A percentile compares a stretch with the other conserved stretches of the same genome.
phyloP scores from a whole-genome alignment of 257 asterid species.

The Penstemon eatonii region DNA sequence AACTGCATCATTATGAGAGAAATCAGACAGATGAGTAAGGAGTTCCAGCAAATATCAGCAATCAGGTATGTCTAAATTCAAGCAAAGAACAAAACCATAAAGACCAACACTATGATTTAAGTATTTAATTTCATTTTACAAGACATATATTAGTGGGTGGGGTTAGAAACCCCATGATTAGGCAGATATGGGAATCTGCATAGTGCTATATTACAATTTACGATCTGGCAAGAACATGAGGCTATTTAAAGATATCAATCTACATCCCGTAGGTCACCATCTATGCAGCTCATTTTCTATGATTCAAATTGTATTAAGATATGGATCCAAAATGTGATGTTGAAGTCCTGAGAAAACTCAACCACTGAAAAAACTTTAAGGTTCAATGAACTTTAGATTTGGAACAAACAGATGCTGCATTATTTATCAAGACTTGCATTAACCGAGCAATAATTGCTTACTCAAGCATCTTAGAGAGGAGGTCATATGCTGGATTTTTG shows the following conservation, averaged over 20 bases:
- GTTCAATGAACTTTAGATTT: not conserved
- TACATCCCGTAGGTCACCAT: not conserved
- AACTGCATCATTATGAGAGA: conserved; percentile 14
- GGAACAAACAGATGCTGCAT: too few species aligned
- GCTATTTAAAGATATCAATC: not conserved
- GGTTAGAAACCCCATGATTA: conserved; percentile 10
- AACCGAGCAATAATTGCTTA: conserved; percentile 43
- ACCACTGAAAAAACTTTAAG: not conserved
- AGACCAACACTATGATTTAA: conserved; percentile 12
- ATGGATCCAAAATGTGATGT: conserved; percentile 6
- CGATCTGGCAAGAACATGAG: not conserved
- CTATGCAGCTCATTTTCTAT: not conserved
- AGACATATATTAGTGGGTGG: conserved; percentile 1
- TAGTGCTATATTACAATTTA: not conserved
- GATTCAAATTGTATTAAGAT: not conserved
- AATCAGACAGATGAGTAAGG: conserved; percentile 1
- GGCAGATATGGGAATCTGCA: not conserved
- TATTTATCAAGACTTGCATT: conserved; percentile 24
- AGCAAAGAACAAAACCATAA: not conserved
- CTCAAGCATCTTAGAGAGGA: conserved; percentile 98
- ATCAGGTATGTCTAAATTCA: conserved; percentile 11
- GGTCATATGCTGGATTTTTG: conserved; percentile 90
- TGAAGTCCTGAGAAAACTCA: conserved; percentile 10
- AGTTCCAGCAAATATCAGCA: conserved; percentile 14
- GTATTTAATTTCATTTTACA: conserved; percentile 8